Conservation (phyloP, 1,139 yeast species). For the Arxiozyma telluris region DNA sequence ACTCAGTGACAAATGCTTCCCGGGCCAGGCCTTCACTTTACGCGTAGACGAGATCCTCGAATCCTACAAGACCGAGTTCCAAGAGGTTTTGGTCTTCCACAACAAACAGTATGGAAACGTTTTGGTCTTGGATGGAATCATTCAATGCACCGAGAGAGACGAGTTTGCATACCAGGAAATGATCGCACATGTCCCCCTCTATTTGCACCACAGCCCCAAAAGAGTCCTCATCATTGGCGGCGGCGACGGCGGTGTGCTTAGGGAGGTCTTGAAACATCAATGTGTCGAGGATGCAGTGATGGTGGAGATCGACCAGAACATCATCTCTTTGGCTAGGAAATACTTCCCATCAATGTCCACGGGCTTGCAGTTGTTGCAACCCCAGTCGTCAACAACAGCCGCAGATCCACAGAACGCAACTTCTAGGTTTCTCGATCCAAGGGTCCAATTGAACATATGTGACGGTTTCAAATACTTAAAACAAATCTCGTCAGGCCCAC, state of each 20-base stretch:
- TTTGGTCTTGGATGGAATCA: conserved; percentile 79
- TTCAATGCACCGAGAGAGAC: conserved; percentile 89
- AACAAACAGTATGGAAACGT: conserved; percentile 84
- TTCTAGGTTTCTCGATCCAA: conserved; percentile 40
- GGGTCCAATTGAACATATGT: conserved; percentile 63
- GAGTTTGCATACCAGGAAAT: conserved; percentile 93
- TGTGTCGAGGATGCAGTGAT: conserved; percentile 62
- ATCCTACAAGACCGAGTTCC: conserved; percentile 71
- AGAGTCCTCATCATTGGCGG: conserved; percentile 87
- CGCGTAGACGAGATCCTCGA: conserved; percentile 72
- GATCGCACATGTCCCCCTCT: conserved; percentile 83
- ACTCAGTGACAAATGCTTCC: conserved; percentile 80
- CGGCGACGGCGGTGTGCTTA: conserved; percentile 91
- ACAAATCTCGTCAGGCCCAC: conserved; percentile 31
- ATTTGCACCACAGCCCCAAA: conserved; percentile 81
- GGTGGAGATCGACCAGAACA: conserved; percentile 88
- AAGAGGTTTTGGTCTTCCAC: conserved; percentile 80
- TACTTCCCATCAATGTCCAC: conserved; percentile 76
- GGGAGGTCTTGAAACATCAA: conserved; percentile 82
- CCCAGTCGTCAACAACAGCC: background rate
- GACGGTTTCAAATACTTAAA: conserved; percentile 83
- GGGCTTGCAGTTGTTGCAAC: conserved; percentile 34
- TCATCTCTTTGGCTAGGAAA: conserved; percentile 63
- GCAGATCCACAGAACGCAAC: conserved; percentile 14
- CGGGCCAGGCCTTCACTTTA: conserved; percentile 90